Percentiles rank a stretch among this genome's conserved stretches.
phyloP scores from a whole-genome alignment of 768 basidiomycete genomes.

The Heimioporus sp. region DNA sequence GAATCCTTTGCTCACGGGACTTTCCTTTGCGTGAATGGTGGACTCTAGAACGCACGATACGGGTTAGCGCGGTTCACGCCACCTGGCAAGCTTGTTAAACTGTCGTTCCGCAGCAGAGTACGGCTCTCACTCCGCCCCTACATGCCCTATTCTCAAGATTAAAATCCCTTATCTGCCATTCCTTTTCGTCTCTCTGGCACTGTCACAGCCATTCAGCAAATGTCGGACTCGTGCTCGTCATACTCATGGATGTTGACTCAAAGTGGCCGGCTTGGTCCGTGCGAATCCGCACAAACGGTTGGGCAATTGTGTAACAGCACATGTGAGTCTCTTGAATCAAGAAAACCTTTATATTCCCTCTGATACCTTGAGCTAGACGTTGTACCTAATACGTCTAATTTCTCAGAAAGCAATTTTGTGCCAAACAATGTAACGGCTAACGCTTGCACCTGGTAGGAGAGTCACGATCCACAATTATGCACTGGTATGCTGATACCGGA shows the following conservation, averaged over 20 bases:
- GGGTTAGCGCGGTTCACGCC: background rate
- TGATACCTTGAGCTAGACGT: conserved; percentile 11
- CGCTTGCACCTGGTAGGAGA: conserved; percentile 23
- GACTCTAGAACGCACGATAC: background rate
- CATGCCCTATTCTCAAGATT: no score
- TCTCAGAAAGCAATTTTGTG: conserved; percentile 17
- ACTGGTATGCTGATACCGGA: background rate
- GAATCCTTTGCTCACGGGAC: background rate
- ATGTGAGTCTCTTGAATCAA: conserved; percentile 11
- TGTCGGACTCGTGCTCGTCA: background rate
- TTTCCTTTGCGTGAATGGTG: background rate
- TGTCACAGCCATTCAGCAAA: background rate
- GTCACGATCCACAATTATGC: background rate
- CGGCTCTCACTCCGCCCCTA: background rate
- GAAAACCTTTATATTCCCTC: background rate
- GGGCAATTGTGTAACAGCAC: conserved; percentile 16
- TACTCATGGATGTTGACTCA: conserved; percentile 10
- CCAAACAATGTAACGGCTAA: conserved; percentile 17
- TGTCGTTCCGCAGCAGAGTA: conserved; percentile 3
- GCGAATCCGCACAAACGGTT: conserved; percentile 12
- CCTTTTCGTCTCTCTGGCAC: background rate
- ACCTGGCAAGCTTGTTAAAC: conserved; percentile 2
- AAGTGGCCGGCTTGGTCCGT: conserved; percentile 8
- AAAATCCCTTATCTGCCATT: no score
- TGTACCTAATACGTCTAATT: conserved; percentile 7